phyloP scores from a whole-genome alignment of 1,284 basidiomycete genomes.

The Cryptococcus jaspeensis region DNA sequence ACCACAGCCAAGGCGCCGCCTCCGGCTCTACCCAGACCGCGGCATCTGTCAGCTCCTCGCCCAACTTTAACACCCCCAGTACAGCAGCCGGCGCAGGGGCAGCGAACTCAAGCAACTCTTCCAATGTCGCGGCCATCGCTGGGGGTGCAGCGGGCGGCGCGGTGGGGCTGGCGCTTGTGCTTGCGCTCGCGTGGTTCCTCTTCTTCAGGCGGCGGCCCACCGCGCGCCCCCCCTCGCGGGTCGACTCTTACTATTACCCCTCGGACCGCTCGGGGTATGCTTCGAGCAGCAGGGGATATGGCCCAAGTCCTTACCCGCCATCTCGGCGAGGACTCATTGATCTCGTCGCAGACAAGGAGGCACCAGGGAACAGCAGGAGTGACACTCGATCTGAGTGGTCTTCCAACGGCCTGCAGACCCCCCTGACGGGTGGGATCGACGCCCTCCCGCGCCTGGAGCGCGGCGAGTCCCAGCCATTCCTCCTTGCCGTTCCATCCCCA shows the following conservation, averaged over 20 bases:
- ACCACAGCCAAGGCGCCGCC: slow-evolving; percentile 2
- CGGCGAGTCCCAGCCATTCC: slow-evolving; percentile 7
- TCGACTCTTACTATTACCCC: neutral
- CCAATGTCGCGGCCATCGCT: slow-evolving; percentile 5
- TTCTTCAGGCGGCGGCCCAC: neutral
- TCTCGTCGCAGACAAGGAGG: neutral
- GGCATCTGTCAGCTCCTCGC: neutral
- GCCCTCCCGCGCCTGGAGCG: neutral
- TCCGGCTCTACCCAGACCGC: neutral
- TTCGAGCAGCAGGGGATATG: too few relatives aligned
- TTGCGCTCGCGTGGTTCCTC: slow-evolving; percentile 12
- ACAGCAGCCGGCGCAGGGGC: neutral
- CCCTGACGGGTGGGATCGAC: neutral
- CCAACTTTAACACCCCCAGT: neutral
- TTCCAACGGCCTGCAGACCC: neutral
- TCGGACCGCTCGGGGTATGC: neutral
- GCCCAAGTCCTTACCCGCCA: neutral
- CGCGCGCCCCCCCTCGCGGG: neutral
- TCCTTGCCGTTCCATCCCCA: slow-evolving; percentile 15
- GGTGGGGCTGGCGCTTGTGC: slow-evolving; percentile 9
- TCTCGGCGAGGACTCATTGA: neutral
- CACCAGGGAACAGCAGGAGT: neutral
- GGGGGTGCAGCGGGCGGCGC: slow-evolving; percentile 18
- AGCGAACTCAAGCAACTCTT: neutral
- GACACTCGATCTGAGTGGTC: neutral